Conservation (phyloP, 2,329 filamentous ascomycete species). For the Tolypocladium capitatum region DNA sequence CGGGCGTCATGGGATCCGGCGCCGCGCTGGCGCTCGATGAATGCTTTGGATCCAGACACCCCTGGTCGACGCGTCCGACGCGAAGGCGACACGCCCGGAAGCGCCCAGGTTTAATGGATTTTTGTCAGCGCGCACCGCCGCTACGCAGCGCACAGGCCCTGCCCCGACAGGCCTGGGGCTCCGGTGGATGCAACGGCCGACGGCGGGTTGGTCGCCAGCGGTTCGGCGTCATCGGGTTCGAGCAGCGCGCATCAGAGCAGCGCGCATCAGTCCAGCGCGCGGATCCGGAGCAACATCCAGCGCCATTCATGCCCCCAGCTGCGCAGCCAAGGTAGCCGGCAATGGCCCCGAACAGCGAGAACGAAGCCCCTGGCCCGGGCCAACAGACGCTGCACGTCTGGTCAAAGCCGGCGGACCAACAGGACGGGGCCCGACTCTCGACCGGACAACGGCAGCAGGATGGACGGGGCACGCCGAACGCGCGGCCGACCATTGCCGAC, state of each 20-base stretch:
- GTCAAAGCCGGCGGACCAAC: constrained; percentile 19
- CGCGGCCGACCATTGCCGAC: constrained; percentile 34
- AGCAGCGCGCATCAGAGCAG: no score
- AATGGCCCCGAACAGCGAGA: constrained; percentile 19
- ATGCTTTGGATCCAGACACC: not conserved
- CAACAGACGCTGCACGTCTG: constrained; percentile 23
- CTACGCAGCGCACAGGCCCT: constrained; percentile 2
- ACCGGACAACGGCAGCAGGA: constrained; percentile 4
- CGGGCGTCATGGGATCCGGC: constrained; percentile 7
- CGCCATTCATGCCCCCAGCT: constrained; percentile 3
- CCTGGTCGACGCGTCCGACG: constrained; percentile 11
- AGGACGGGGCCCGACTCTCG: constrained; percentile 7
- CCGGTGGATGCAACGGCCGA: not conserved
- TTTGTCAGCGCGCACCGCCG: constrained; percentile 3
- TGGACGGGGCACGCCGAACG: constrained; percentile 8
- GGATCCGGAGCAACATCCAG: not conserved
- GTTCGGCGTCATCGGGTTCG: not conserved
- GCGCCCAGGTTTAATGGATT: constrained; percentile 18
- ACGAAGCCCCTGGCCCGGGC: constrained; percentile 10
- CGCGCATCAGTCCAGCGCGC: no score
- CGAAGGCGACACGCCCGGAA: constrained; percentile 12
- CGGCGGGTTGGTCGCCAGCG: not conserved
- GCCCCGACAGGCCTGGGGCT: not conserved
- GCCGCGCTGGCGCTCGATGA: not conserved
- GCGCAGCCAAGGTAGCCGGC: constrained; percentile 16